Conservation (phyloP, 805 yeast genomes). For the Candida ascalaphidarum region DNA sequence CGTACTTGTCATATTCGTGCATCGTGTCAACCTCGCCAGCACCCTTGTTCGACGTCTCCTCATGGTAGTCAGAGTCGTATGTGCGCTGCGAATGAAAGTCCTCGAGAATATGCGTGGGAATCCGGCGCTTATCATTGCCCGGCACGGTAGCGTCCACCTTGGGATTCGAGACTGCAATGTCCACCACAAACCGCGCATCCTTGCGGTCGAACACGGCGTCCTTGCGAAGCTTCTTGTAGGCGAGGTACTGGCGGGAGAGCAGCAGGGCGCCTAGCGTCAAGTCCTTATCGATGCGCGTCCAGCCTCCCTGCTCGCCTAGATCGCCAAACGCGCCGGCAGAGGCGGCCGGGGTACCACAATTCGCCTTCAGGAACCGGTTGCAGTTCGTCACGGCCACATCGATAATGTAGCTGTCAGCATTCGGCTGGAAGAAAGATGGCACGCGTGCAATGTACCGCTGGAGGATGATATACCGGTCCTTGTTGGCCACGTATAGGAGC, state of each 20-base stretch:
- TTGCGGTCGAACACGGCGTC: slow-evolving; percentile 1
- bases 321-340: slow-evolving; percentile 7
- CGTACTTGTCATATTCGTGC: slow-evolving; percentile 2
- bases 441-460: slow-evolving; percentile 5
- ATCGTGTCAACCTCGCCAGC: slow-evolving; percentile 1
- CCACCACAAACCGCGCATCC: slow-evolving; percentile 24
- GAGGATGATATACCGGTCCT: slow-evolving; percentile 26
- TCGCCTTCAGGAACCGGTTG: slow-evolving; percentile 9
- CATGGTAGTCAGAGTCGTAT: slow-evolving; percentile 15
- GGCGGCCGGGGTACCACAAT: slow-evolving; percentile 7
- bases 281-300: slow-evolving; percentile 41
- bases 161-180: slow-evolving; percentile 29
- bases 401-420: slow-evolving; percentile 26
- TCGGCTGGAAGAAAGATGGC: slow-evolving; percentile 35
- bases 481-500: slow-evolving; percentile 29
- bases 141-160: slow-evolving; percentile 21
- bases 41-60: slow-evolving; percentile 5
- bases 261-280: slow-evolving; percentile 36
- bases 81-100: slow-evolving; percentile 17
- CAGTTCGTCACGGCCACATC: slow-evolving; percentile 34
- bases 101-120: slow-evolving; percentile 21
- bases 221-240: slow-evolving; percentile 7
- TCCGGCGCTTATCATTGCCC: slow-evolving; percentile 24
- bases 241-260: slow-evolving; percentile 32
- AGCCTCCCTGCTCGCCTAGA: slow-evolving; percentile 15